phyloP scores from a whole-genome alignment of 2,329 filamentous ascomycete species.

The Pseudocercospora musae region DNA sequence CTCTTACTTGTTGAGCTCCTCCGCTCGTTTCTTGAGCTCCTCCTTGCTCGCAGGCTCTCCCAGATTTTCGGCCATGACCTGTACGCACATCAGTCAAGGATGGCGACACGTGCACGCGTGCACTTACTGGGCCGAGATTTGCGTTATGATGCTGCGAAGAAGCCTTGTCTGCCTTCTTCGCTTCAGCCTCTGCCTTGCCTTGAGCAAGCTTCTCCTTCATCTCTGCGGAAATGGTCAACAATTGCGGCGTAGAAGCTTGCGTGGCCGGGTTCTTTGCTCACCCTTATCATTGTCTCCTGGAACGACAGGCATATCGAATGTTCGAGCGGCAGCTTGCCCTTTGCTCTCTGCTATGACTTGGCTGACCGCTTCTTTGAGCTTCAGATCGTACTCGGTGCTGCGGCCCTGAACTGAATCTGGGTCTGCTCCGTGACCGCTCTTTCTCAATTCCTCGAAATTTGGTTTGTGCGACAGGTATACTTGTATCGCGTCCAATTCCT shows the following conservation, averaged over 20 bases:
- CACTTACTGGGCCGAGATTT: slow-evolving; percentile 42
- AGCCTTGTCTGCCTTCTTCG: slow-evolving; percentile 25
- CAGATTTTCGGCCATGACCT: slow-evolving; percentile 42
- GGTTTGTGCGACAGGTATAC: neutral
- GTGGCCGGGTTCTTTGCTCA: neutral
- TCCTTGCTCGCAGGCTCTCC: slow-evolving; percentile 47
- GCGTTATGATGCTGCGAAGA: slow-evolving; percentile 42
- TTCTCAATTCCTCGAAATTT: neutral
- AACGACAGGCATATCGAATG: slow-evolving; percentile 21
- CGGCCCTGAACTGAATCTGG: neutral
- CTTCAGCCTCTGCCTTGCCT: slow-evolving; percentile 19
- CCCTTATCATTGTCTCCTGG: slow-evolving; percentile 25
- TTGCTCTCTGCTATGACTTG: slow-evolving; percentile 3
- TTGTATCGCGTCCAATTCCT: slow-evolving; percentile 1
- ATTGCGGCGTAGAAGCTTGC: neutral
- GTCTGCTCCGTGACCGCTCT: neutral
- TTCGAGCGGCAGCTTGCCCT: neutral
- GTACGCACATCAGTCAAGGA: neutral
- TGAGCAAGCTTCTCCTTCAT: slow-evolving; percentile 22
- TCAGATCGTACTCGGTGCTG: neutral
- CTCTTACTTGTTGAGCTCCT: slow-evolving; percentile 48
- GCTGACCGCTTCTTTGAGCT: neutral
- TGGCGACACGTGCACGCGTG: neutral
- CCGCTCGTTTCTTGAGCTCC: slow-evolving; percentile 49
- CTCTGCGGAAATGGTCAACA: slow-evolving; percentile 8